Conservation (phyloP, 768 basidiomycete species). For the Serendipita sp. region DNA sequence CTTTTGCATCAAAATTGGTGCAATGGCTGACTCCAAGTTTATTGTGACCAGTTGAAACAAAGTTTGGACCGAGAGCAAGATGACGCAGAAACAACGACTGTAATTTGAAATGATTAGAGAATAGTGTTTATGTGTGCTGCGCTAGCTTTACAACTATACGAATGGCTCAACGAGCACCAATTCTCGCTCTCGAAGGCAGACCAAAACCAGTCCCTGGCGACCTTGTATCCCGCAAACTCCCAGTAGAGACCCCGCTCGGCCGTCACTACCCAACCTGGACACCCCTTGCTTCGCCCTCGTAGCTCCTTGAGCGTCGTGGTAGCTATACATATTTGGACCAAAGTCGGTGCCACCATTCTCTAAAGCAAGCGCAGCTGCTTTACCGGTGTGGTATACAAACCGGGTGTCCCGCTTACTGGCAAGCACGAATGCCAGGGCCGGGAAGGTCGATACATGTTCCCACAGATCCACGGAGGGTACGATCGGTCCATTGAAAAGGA, state of each 20-base stretch:
- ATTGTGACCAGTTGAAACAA: background rate
- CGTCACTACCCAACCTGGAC: slow-evolving; percentile 49
- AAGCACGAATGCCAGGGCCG: slow-evolving; percentile 84
- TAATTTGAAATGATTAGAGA: background rate
- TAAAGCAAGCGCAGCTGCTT: slow-evolving; percentile 55
- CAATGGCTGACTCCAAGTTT: background rate
- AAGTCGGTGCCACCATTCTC: slow-evolving; percentile 55
- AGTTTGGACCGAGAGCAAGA: background rate
- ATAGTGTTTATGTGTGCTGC: no score
- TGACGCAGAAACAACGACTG: background rate
- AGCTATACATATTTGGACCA: slow-evolving; percentile 77
- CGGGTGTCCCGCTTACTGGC: slow-evolving; percentile 83
- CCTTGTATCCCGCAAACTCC: slow-evolving; percentile 46
- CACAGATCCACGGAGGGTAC: slow-evolving; percentile 26
- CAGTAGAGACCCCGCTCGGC: slow-evolving; percentile 53
- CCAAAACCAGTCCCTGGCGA: slow-evolving; percentile 27
- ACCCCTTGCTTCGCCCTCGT: slow-evolving; percentile 59
- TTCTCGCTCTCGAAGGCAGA: slow-evolving; percentile 65
- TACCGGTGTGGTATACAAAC: slow-evolving; percentile 60
- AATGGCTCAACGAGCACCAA: slow-evolving; percentile 40
- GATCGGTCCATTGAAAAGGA: slow-evolving; percentile 30
- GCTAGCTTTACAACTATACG: no score
- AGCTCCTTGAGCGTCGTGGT: slow-evolving; percentile 36
- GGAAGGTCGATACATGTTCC: slow-evolving; percentile 70
- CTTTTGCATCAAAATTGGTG: background rate